Evolutionary conservation across 1,284 basidiomycete genomes (phyloP).

Genomic region (Microbotryum lychnidis-dioicae): DNA sequence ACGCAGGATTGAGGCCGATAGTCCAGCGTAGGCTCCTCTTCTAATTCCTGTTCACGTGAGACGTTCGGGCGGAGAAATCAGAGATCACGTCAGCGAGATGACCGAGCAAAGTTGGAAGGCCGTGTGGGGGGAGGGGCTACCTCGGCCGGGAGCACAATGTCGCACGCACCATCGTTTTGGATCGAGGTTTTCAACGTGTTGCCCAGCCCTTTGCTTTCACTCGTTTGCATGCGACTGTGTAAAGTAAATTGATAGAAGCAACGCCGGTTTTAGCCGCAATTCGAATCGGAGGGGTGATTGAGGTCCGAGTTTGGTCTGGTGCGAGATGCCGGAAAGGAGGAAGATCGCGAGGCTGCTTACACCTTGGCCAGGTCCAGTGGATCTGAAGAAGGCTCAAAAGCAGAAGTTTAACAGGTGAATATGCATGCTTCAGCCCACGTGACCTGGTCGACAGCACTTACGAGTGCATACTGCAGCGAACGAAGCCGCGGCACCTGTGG

Average conservation of each 20-base stretch:
- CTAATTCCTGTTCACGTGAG: constrained; percentile 20
- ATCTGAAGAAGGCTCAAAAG: constrained; percentile 8
- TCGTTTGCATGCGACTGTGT: constrained; percentile 34
- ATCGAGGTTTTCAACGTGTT: constrained; percentile 22
- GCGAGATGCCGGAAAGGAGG: background rate
- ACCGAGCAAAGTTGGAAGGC: background rate
- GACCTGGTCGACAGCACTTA: constrained; percentile 2
- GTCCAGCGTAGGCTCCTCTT: constrained; percentile 47
- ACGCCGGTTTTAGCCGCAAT: background rate
- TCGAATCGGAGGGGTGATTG: too few species aligned
- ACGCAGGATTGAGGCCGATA: constrained; percentile 77
- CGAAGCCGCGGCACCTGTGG: constrained; percentile 24
- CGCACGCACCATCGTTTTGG: constrained; percentile 26
- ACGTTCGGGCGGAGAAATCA: background rate
- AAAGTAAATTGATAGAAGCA: background rate
- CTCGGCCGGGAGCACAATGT: background rate
- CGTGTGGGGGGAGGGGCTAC: background rate
- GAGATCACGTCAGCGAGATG: background rate
- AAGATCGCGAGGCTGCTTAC: constrained; percentile 9
- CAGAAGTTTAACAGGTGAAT: too few species aligned
- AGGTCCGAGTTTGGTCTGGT: too few species aligned
- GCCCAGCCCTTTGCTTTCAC: constrained; percentile 28
- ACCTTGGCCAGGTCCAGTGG: constrained; percentile 35
- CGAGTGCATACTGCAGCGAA: constrained; percentile 32
- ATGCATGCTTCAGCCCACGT: background rate